Conservation (phyloP, 2,329 filamentous ascomycete species). For the Trichophyton verrucosum region DNA sequence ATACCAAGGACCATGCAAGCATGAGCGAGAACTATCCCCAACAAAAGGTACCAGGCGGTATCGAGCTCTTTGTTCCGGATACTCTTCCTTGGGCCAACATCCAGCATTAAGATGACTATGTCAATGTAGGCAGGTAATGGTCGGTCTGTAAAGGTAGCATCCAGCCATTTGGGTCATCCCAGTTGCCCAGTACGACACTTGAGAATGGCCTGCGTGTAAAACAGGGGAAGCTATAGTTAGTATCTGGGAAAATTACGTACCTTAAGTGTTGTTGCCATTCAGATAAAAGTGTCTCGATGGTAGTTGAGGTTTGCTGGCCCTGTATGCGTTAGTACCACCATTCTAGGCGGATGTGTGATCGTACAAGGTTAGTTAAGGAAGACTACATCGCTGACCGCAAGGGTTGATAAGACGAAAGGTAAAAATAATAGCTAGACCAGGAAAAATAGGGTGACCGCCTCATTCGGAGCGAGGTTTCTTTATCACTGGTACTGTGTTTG, state of each 20-base stretch:
- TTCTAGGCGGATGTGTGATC: neutral
- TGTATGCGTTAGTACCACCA: neutral
- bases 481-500: conserved; percentile 4
- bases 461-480: conserved; percentile 13
- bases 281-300: too few species aligned
- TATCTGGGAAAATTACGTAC: neutral
- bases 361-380: neutral
- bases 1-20: neutral
- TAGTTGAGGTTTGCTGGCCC: neutral
- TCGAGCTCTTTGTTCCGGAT: neutral
- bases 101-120: neutral
- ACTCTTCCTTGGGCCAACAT: neutral
- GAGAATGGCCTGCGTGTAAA: too few species aligned
- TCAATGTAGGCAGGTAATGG: neutral
- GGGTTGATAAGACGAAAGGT: neutral
- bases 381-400: neutral
- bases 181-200: too few species aligned
- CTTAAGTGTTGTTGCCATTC: neutral
- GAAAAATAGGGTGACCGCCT: neutral
- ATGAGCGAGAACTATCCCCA: neutral
- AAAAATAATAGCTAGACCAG: too few species aligned
- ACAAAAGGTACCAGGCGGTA: neutral
- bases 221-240: neutral
- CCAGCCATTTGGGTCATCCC: neutral
- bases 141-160: neutral